Evolutionary conservation across 257 asterid species (phyloP).

Genomic region (Nicotiana noctiflora): DNA sequence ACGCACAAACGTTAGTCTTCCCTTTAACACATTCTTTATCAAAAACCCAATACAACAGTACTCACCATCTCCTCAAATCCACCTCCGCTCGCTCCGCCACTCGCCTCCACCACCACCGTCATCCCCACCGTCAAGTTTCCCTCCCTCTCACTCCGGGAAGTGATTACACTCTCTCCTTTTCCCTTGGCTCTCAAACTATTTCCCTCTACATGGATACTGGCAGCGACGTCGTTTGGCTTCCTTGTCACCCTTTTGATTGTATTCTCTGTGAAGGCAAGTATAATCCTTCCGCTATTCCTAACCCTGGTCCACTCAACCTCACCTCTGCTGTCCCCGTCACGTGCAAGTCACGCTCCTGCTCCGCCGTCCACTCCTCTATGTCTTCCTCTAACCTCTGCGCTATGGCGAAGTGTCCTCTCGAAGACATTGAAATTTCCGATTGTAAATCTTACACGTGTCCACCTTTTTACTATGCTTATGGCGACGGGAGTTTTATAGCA

Average conservation of each 20-base stretch:
- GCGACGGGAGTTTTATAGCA: constrained; percentile 82
- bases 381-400: constrained; percentile 86
- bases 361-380: constrained; percentile 52
- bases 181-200: constrained; percentile 55
- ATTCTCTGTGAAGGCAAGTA: constrained; percentile 84
- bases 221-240: constrained; percentile 94
- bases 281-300: constrained; percentile 44
- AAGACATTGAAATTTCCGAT: constrained; percentile 53
- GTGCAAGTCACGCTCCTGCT: constrained; percentile 73
- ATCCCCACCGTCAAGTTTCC: constrained; percentile 47
- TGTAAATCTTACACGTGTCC: constrained; percentile 58
- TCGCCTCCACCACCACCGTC: constrained; percentile 52
- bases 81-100: constrained; percentile 59
- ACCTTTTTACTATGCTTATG: constrained; percentile 83
- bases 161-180: constrained; percentile 75
- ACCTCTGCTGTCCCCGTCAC: constrained; percentile 39
- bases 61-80: constrained; percentile 75
- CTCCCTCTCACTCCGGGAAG: constrained; percentile 81
- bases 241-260: constrained; percentile 83
- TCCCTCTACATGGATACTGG: constrained; percentile 97
- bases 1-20: constrained; percentile 30
- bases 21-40: constrained; percentile 68
- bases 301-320: constrained; percentile 61
- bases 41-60: constrained; percentile 37
- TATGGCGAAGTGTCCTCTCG: constrained; percentile 71